Conservation (phyloP, 2,329 filamentous ascomycete genomes). For the Rhinocladiella similis region DNA sequence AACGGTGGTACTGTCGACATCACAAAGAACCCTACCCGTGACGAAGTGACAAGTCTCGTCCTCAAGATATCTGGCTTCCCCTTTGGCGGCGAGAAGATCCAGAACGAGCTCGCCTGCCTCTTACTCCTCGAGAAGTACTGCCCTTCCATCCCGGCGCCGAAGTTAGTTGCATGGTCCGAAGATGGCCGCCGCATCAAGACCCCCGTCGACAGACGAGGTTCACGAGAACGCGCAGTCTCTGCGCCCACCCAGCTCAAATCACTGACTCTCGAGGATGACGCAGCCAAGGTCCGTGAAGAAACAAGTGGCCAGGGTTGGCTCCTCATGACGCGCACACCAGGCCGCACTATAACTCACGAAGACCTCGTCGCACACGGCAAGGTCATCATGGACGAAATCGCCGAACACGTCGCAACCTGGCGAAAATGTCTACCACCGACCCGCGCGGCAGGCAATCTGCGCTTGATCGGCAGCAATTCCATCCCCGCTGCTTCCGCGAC, state of each 20-base stretch:
- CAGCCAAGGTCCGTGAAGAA: neutral
- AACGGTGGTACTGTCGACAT: constrained; percentile 6
- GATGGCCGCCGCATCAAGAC: constrained; percentile 22
- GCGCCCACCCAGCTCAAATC: neutral
- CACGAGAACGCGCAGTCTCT: neutral
- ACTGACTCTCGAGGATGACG: neutral
- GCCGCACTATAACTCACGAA: constrained; percentile 14
- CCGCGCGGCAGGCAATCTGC: constrained; percentile 19
- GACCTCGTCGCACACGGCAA: constrained; percentile 16
- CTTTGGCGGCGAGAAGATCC: constrained; percentile 21
- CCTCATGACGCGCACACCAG: constrained; percentile 18
- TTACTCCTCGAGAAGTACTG: constrained; percentile 24
- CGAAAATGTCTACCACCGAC: constrained; percentile 17
- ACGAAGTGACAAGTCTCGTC: constrained; percentile 15
- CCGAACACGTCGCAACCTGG: constrained; percentile 20
- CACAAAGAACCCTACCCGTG: neutral
- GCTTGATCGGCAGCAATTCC: constrained; percentile 11
- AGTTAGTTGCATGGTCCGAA: constrained; percentile 24
- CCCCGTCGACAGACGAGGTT: constrained; percentile 11
- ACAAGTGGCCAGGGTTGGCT: constrained; percentile 21
- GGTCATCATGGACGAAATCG: constrained; percentile 21
- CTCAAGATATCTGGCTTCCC: constrained; percentile 21
- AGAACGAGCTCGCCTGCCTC: constrained; percentile 24
- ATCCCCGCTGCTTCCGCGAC: constrained; percentile 12
- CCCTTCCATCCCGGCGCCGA: constrained; percentile 20